These are phyloP conservation scores for Grosmannia huntii DNA, from an alignment of 2,329 filamentous ascomycete genomes.

Conservation along the genomic window DNA sequence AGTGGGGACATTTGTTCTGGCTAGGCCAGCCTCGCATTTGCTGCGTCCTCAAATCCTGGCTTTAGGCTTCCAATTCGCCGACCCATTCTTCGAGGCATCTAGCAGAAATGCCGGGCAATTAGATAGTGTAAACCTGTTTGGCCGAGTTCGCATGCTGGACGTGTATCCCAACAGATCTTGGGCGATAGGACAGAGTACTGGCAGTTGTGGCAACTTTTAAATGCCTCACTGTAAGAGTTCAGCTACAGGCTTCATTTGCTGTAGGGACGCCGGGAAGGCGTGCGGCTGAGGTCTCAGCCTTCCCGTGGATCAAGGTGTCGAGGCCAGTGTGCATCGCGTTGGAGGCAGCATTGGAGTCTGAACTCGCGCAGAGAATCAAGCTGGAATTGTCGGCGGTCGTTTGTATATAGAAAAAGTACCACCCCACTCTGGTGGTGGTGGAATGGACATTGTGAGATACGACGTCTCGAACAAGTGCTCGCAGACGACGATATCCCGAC, in stretches of 20 bases:
- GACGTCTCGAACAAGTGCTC: neutral
- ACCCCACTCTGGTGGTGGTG: neutral
- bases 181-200: neutral
- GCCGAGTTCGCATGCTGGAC: neutral
- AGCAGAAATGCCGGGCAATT: neutral
- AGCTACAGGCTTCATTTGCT: neutral
- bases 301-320: neutral
- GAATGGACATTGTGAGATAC: neutral
- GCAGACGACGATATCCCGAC: neutral
- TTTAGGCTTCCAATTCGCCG: neutral
- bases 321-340: neutral
- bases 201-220: neutral
- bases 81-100: neutral
- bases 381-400: neutral
- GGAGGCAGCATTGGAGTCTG: neutral
- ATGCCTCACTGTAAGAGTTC: neutral
- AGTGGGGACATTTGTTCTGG: neutral
- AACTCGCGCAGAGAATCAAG: neutral
- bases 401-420: neutral
- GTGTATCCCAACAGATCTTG: neutral
- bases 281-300: neutral
- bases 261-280: neutral
- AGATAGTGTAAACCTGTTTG: too few relatives aligned
- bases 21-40: neutral
- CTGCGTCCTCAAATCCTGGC: neutral